Evolutionary conservation across 2,329 filamentous ascomycete genomes (phyloP).

Genomic region (Cladosporium phlei): DNA sequence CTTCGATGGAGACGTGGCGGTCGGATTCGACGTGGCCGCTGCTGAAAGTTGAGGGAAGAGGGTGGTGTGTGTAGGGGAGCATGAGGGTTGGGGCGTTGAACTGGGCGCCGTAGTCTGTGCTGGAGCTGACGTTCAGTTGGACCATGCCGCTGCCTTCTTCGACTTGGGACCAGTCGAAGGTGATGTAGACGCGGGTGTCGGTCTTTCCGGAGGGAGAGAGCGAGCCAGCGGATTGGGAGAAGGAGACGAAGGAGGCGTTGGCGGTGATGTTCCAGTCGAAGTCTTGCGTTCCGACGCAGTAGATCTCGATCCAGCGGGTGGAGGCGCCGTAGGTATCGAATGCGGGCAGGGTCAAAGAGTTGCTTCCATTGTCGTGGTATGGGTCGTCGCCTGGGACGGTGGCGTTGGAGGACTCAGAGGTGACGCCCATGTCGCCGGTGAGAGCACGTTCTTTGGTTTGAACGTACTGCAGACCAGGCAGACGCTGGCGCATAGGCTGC

Average conservation of each 20-base stretch:
- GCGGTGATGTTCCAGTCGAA: slow-evolving; percentile 52
- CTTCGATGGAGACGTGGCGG: slow-evolving; percentile 35
- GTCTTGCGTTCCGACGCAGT: slow-evolving; percentile 51
- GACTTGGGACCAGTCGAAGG: slow-evolving; percentile 52
- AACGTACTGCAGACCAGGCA: slow-evolving; percentile 58
- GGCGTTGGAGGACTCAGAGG: slow-evolving; percentile 61
- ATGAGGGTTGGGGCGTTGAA: slow-evolving; percentile 43
- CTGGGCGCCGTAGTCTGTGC: slow-evolving; percentile 42
- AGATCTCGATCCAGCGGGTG: slow-evolving; percentile 60
- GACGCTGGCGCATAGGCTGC: slow-evolving; percentile 66
- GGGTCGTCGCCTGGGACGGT: slow-evolving; percentile 63
- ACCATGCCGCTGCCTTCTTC: slow-evolving; percentile 36
- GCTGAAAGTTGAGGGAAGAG: slow-evolving; percentile 48
- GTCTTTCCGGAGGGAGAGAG: slow-evolving; percentile 43
- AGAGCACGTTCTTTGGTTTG: slow-evolving; percentile 55
- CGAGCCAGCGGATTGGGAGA: slow-evolving; percentile 48
- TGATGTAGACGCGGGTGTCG: slow-evolving; percentile 52
- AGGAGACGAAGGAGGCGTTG: slow-evolving; percentile 46
- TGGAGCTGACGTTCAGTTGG: slow-evolving; percentile 51
- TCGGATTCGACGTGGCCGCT: slow-evolving; percentile 61
- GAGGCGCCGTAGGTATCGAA: slow-evolving; percentile 55
- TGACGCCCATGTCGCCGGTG: slow-evolving; percentile 59
- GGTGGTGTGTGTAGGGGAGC: slow-evolving; percentile 51
- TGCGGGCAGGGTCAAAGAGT: slow-evolving; percentile 50
- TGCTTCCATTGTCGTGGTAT: slow-evolving; percentile 52